Evolutionary conservation across 139 green algal genomes (phyloP).

Genomic region (Tetradesmus lagerheimii): DNA sequence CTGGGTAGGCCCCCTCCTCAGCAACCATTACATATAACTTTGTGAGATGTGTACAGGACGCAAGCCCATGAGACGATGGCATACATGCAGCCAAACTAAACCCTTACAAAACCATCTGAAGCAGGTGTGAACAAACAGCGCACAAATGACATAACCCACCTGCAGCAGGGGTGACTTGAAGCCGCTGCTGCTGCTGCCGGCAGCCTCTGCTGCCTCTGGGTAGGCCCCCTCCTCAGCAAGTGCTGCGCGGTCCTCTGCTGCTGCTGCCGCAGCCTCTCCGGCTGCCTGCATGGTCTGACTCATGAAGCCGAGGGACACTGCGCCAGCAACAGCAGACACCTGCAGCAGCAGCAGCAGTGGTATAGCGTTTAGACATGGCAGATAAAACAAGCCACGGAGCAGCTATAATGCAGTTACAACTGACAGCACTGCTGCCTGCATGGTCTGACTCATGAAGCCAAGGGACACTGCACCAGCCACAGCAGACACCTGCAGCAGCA

Average conservation of each 20-base stretch:
- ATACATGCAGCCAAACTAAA: background rate
- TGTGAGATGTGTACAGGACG: too few relatives aligned
- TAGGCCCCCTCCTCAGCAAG: background rate
- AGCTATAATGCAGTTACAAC: too few relatives aligned
- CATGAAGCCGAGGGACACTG: slow-evolving; percentile 29
- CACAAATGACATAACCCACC: too few relatives aligned
- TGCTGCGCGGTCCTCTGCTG: background rate
- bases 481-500: too few relatives aligned
- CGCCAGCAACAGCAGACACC: slow-evolving; percentile 33
- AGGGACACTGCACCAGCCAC: too few relatives aligned
- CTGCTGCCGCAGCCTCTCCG: background rate
- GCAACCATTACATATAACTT: too few relatives aligned
- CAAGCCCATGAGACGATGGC: too few relatives aligned
- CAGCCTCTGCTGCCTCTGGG: background rate
- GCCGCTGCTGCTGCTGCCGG: slow-evolving; percentile 1
- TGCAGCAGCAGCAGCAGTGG: slow-evolving; percentile 17
- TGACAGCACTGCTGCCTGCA: too few relatives aligned
- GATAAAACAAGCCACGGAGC: background rate
- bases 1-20: background rate
- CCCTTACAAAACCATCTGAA: background rate
- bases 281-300: background rate
- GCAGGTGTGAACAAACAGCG: too few relatives aligned
- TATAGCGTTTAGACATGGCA: too few relatives aligned
- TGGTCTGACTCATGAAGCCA: too few relatives aligned
- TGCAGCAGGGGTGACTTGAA: background rate